Evolutionary conservation across 192 early-diverging fungal genomes (phyloP), one percentile per base, ranked within the genome.

Genomic region (Jimgerdemannia lactiflua): DNA sequence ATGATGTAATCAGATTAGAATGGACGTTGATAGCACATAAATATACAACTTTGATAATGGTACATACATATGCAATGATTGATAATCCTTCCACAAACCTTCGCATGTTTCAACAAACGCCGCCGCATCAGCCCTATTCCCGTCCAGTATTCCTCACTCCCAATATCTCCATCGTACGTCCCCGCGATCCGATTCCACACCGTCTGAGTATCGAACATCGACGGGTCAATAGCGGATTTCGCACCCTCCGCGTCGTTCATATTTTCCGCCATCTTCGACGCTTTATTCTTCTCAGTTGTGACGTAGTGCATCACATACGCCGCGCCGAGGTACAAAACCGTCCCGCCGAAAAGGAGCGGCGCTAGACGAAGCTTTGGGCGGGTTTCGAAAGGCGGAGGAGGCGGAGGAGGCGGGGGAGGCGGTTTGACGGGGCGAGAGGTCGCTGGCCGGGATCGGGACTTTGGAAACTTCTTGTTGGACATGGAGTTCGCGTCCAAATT

Each of bases 131-230:
- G 49, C 14, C 80, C 80, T n/a, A 92, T 69, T 4, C 90, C 86
- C 86, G 91, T 88, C 29, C 89, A 69, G 59, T 76, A 80, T 69
- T 92, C 91, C 75, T 92, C 90, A 80, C 78, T 82, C 3, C 80
- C 81, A 71, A 93, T 85, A n/a, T 80, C 77, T 10, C 71, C 70
- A 75, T 93, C 90, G 77, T 93, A 93, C 8, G 75, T 71, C 3
- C 43, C 64, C 3, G 91, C 89, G 20, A 89, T 83, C 17, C 64
- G 71, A 41, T 84, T 79, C 83, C 84, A 91, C 3, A 87, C 86
- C 39, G 59, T 43, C 43, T 69, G 70, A 3, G 80, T 81, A 66
- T 84, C 83, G 77, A 77, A 79, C 11, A 59, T 71, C 14, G 20
- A 59, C 29, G 81, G 81, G 20, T 71, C 76, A 59, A 59, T 59